Evolutionary conservation across 768 basidiomycete genomes (phyloP), one percentile per base, ranked within the genome.

Genomic region (Dioszegia aurantiaca): DNA sequence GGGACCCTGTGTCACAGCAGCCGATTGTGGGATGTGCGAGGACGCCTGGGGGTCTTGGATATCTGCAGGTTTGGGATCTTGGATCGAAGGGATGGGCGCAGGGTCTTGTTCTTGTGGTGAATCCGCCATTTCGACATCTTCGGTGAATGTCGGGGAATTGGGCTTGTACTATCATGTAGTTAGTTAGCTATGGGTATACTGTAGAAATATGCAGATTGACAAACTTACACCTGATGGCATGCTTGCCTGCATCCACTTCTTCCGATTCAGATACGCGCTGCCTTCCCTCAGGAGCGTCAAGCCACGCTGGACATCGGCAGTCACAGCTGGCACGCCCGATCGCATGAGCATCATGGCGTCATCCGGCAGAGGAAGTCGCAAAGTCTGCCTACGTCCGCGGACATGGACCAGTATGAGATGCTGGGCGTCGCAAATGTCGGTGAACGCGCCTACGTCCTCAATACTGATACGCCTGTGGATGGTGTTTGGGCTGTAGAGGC

Each of bases 191-290:
- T 37, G 36, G 36, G 36, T 17, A 37, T 37, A n/a, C n/a, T n/a
- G n/a, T n/a, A n/a, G n/a, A n/a, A n/a, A n/a, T n/a, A n/a, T n/a
- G n/a, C n/a, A n/a, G n/a, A n/a, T n/a, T n/a, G n/a, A n/a, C n/a
- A n/a, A n/a, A n/a, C n/a, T n/a, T n/a, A n/a, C n/a, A n/a, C n/a
- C n/a, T n/a, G n/a, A n/a, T n/a, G n/a, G n/a, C n/a, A n/a, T n/a
- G n/a, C n/a, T 43, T 8, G 23, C 24, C 44, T 8, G n/a, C 48
- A 51, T 51, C 48, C 48, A 51, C 31, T 39, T 51, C 33, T 51
- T 51, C 12, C 21, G 31, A 30, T 19, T 39, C 36, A 51, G 37
- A 23, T 3, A 51, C 14, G 17, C 48, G 23, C 48, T 26, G 19
- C 31, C 31, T n/a, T 6, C 36, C 48, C 30, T 19, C 31, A 51